Percentiles rank a stretch among this genome's conserved stretches.
phyloP scores from a whole-genome alignment of 148 eudicot species.

The Rhododendron ovatum region DNA sequence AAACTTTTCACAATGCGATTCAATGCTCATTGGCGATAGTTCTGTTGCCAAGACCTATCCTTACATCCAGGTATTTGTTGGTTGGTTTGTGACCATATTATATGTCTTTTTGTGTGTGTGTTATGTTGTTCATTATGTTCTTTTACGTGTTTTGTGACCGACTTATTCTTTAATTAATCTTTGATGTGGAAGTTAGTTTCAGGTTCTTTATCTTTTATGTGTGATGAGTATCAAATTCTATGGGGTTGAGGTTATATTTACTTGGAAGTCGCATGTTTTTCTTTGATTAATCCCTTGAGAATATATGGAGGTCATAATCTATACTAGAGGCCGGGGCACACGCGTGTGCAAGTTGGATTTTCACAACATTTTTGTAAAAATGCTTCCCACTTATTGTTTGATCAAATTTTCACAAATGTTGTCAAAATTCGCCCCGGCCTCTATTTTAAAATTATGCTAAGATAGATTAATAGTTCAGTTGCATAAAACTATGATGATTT shows the following conservation, averaged over 20 bases:
- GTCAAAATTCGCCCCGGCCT: too few relatives aligned
- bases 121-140: neutral
- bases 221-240: neutral
- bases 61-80: constrained; percentile 61
- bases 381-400: too few relatives aligned
- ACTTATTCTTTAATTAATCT: neutral
- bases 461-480: too few relatives aligned
- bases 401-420: too few relatives aligned
- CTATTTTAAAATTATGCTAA: too few relatives aligned
- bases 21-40: constrained; percentile 84
- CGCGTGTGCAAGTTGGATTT: too few relatives aligned
- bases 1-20: constrained; percentile 90
- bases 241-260: neutral
- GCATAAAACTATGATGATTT: too few relatives aligned
- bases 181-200: neutral
- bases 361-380: too few relatives aligned
- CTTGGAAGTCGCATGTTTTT: neutral
- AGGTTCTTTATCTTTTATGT: neutral
- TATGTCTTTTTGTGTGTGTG: neutral
- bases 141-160: neutral
- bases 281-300: neutral
- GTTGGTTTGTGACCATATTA: neutral
- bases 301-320: neutral
- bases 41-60: constrained; percentile 92
- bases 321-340: too few relatives aligned